Evolutionary conservation across 257 asterid species (phyloP), one percentile per base, ranked within the genome.

Genomic region (Przewalskia tangutica): DNA sequence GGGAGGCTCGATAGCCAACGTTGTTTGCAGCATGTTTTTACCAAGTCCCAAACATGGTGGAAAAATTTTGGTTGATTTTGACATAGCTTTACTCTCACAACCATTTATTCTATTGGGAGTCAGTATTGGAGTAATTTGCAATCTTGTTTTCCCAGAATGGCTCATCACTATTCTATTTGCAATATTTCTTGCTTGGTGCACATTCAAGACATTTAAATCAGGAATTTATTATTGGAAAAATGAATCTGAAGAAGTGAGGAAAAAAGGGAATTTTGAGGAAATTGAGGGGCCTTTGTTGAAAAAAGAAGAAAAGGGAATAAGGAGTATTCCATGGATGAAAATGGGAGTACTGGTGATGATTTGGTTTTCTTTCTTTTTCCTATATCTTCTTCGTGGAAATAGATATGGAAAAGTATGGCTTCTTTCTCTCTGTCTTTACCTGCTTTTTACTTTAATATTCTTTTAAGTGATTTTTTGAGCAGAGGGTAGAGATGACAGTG

Each of bases 101-200:
- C 99, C 99, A 17, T 87, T 87, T 86, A 93, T 95, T 91, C 82
- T 93, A 68, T 36, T 93, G 75, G 99, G 99, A 11, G 99, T 93
- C 38, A 92, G 97, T 80, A 62, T 81, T 17, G 99, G 99, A 2
- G 99, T 95, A 42, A 85, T 95, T 44, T 86, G 89, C 80, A 93
- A 95, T 63, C 42, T 84, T 76, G 85, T 95, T 32, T 77, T 93
- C 40, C 98, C 99, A 0, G 98, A 89, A 84, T 93, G 98, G 99
- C 82, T 95, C 2, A 90, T 92, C 36, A 89, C 93, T 2, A 17
- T 86, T 0, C 46, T 89, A 44, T 95, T 95, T 81, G 94, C 91
- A 11, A 50, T 86, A 44, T 93, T 95, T 81, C 90, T 93, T 23
- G 97, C 90, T 3, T 88, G 94, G 70, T 91, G 92, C 48, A 93